phyloP scores from a whole-genome alignment of 176 grass and related monocot genomes.

The Triticum timopheevii region DNA sequence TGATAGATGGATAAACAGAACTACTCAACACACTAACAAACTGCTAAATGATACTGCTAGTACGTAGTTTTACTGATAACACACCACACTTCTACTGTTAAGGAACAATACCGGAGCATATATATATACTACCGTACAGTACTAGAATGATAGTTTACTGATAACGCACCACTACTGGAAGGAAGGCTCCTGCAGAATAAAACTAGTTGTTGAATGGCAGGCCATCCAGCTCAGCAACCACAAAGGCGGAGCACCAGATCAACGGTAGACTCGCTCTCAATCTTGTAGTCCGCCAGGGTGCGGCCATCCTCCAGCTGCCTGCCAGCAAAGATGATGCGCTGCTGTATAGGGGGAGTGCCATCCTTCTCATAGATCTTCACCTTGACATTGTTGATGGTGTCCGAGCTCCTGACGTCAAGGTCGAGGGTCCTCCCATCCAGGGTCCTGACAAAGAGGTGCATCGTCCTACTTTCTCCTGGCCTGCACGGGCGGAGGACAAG shows the following conservation, averaged over 20 bases:
- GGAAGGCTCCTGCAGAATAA: background rate
- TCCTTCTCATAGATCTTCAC: no score
- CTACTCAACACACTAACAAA: background rate
- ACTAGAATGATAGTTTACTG: background rate
- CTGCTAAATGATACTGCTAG: background rate
- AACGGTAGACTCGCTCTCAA: background rate
- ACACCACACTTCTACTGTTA: background rate
- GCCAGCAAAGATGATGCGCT: no score
- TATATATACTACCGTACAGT: no score
- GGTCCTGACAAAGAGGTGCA: background rate
- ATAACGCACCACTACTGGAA: background rate
- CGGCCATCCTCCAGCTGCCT: background rate
- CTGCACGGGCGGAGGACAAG: background rate
- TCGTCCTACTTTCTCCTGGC: background rate
- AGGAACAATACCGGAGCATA: background rate
- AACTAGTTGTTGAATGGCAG: no score
- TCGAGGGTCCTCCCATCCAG: background rate
- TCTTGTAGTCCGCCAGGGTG: background rate
- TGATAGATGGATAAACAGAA: no score
- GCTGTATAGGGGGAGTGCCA: no score
- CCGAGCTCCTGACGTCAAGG: background rate
- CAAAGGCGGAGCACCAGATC: background rate
- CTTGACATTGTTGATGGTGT: background rate
- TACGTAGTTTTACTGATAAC: background rate
- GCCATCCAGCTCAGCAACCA: no score